A percentile compares a stretch with the other conserved stretches of the same genome.
Evolutionary conservation across 805 yeast genomes (phyloP).

Genomic region (Yarrowia sp.): DNA sequence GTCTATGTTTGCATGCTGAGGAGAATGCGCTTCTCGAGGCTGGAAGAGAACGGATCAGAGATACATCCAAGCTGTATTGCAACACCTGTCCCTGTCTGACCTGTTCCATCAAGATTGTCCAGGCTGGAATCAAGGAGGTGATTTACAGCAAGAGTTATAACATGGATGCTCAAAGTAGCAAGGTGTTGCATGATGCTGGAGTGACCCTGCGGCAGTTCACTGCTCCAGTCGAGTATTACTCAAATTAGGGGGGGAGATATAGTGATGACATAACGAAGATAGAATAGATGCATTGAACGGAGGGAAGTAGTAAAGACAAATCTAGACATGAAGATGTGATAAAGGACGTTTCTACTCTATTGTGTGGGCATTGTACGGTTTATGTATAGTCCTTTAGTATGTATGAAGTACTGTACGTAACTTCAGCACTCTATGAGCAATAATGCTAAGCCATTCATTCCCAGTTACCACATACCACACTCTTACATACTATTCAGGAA

Average conservation of each 20-base stretch:
- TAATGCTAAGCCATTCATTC: too few relatives aligned
- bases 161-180: slow-evolving; percentile 82
- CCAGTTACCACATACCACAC: too few relatives aligned
- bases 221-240: slow-evolving; percentile 49
- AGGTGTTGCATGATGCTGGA: slow-evolving; percentile 76
- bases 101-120: slow-evolving; percentile 93
- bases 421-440: too few relatives aligned
- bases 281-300: slow-evolving; percentile 4
- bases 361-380: too few relatives aligned
- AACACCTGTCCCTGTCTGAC: slow-evolving; percentile 97
- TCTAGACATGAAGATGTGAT: too few relatives aligned
- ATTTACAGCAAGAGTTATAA: slow-evolving; percentile 91
- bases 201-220: slow-evolving; percentile 69
- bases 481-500: background rate
- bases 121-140: slow-evolving; percentile 87
- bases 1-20: slow-evolving; percentile 95
- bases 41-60: slow-evolving; percentile 83
- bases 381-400: too few relatives aligned
- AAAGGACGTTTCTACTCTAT: too few relatives aligned
- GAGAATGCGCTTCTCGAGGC: slow-evolving; percentile 95
- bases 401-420: too few relatives aligned
- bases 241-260: background rate
- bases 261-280: background rate
- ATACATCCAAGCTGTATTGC: slow-evolving; percentile 74
- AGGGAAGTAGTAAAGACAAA: too few relatives aligned